Conservation (phyloP, 2,329 filamentous ascomycete genomes). For the Aspergillus nomiae region DNA sequence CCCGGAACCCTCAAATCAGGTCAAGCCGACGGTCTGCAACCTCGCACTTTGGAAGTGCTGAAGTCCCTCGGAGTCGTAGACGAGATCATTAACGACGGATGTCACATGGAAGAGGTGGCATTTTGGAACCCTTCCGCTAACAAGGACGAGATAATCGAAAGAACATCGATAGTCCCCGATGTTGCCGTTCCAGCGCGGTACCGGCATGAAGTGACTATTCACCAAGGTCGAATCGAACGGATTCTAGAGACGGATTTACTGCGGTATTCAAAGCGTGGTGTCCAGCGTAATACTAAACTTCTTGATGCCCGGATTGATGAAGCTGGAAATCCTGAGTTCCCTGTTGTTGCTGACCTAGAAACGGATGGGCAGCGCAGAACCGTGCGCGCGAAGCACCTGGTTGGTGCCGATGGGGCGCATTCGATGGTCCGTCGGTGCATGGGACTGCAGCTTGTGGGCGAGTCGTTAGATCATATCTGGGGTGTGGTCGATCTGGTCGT, state of each 20-base stretch:
- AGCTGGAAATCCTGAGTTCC: constrained; percentile 43
- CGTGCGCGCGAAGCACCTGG: constrained; percentile 68
- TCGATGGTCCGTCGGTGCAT: constrained; percentile 65
- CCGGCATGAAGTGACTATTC: constrained; percentile 69
- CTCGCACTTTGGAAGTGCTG: constrained; percentile 47
- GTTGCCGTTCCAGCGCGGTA: constrained; percentile 69
- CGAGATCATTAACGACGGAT: constrained; percentile 42
- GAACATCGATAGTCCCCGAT: constrained; percentile 57
- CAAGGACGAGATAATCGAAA: constrained; percentile 56
- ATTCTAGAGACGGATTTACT: constrained; percentile 68
- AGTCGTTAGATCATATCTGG: constrained; percentile 72
- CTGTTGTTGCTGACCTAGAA: constrained; percentile 38
- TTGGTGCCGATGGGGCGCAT: constrained; percentile 70
- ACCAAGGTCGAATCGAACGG: constrained; percentile 71
- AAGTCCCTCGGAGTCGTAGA: constrained; percentile 45
- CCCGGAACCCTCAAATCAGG: constrained; percentile 41
- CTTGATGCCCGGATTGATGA: constrained; percentile 62
- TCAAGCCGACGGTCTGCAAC: constrained; percentile 47
- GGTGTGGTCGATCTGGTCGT: constrained; percentile 75
- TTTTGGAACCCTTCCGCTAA: constrained; percentile 68
- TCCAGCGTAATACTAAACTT: constrained; percentile 69
- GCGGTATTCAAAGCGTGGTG: constrained; percentile 57
- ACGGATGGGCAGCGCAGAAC: constrained; percentile 31
- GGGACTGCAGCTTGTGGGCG: constrained; percentile 59
- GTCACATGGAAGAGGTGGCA: constrained; percentile 57